Evolutionary conservation across 75 land plant genomes (phyloP), one percentile per base, ranked within the genome.

Genomic region (Pseudotsuga menziesii): DNA sequence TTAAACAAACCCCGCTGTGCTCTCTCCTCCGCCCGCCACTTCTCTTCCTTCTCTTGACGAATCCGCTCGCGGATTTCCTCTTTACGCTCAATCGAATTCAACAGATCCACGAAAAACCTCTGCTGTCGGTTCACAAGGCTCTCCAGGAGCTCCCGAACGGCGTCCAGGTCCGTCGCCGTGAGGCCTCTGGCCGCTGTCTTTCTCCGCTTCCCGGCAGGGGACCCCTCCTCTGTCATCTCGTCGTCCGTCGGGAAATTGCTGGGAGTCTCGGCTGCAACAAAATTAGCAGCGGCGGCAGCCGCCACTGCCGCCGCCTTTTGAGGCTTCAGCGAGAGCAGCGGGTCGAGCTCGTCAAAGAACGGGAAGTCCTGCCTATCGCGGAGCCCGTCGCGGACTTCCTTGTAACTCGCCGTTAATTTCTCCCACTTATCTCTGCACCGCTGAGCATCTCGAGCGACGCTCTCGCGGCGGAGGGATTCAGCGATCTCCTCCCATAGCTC

Each of bases 401-500:
- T 86, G 78, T 84, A 86, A 20, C 88, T 77, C 4, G 88, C 88
- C 20, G 82, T 80, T 11, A 77, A 35, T 57, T 77, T 81, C 59
- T 66, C 78, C 79, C 81, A 77, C 80, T 78, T 77, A 69, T 86
- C 88, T 36, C 87, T 76, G 74, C 88, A 86, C 62, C 84, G 88
- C 73, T 86, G 88, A 0, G 88, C 86, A 67, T 86, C 88, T 5
- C 88, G 78, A 0, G 66, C 69, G 25, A 84, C 57, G 4, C 74
- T 29, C 63, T 86, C 87, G 27, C 62, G 62, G 72, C 75, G 82
- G 36, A 86, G 66, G 4, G 74, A 6, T 48, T 86, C 88, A 16
- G 87, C 73, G 62, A 86, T 86, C 62, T 84, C 85, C 27, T 86
- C 88, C 88, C 88, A 86, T 11, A 86, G 82, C 82, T 86, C 88